Conservation (phyloP, 306 rosid species). For the Trifolium repens region DNA sequence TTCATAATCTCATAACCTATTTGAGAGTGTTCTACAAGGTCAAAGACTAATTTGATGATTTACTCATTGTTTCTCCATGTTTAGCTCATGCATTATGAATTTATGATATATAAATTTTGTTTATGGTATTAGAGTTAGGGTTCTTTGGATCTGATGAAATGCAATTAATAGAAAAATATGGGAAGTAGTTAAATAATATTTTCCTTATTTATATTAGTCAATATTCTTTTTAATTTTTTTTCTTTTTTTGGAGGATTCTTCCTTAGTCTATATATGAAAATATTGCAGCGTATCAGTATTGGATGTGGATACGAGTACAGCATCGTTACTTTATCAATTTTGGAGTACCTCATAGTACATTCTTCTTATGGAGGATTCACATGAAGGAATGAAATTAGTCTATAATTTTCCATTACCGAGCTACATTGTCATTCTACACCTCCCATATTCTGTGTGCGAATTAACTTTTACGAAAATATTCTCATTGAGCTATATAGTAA, state of each 20-base stretch:
- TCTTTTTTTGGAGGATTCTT: not conserved
- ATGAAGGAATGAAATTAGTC: not conserved
- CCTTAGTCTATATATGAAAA: not conserved
- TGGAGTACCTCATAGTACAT: not conserved
- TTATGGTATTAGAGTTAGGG: slow-evolving; percentile 1
- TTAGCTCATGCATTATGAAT: not conserved
- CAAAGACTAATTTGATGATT: no score
- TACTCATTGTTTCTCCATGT: slow-evolving; percentile 17
- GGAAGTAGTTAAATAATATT: not conserved
- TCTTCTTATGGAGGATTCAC: not conserved
- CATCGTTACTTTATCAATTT: not conserved
- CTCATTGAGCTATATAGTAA: slow-evolving; percentile 15
- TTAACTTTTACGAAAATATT: not conserved
- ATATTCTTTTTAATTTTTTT: not conserved
- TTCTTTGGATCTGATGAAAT: not conserved
- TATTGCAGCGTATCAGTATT: not conserved
- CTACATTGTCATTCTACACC: not conserved
- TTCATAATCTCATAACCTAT: no score
- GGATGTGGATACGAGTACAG: not conserved
- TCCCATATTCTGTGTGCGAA: not conserved
- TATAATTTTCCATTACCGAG: not conserved
- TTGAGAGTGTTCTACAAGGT: no score
- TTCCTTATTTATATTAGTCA: not conserved
- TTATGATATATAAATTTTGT: not conserved
- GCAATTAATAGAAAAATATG: not conserved